Percentiles rank a stretch among this genome's conserved stretches.
Conservation (phyloP, 306 rosid genomes). For the Aeschynomene evenia region DNA sequence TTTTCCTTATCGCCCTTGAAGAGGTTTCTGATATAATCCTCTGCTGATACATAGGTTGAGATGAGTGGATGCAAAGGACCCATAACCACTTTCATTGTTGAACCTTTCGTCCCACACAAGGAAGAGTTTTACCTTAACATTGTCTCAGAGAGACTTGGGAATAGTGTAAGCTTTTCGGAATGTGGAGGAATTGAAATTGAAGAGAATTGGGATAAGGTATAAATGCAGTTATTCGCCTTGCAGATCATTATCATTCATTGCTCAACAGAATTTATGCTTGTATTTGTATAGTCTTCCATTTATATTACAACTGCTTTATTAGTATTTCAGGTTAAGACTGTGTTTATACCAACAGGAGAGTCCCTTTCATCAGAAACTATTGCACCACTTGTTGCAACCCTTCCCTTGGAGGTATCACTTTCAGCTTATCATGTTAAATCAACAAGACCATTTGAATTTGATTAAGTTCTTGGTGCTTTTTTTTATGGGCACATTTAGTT, state of each 20-base stretch:
- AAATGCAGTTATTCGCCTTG: not conserved
- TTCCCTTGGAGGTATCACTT: slow-evolving; percentile 75
- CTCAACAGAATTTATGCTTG: too few species aligned
- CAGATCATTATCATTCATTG: not conserved
- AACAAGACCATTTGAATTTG: not conserved
- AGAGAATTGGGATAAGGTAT: slow-evolving; percentile 97
- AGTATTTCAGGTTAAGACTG: not conserved
- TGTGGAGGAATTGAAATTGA: slow-evolving; percentile 98
- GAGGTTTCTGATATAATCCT: not conserved
- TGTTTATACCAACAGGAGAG: slow-evolving; percentile 73
- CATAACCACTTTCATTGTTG: slow-evolving; percentile 91
- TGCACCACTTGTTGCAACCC: slow-evolving; percentile 92
- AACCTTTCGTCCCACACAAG: slow-evolving; percentile 89
- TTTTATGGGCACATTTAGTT: not conserved
- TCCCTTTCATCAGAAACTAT: slow-evolving; percentile 64
- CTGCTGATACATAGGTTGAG: slow-evolving; percentile 55
- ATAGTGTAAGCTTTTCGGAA: slow-evolving; percentile 90
- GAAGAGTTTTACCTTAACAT: slow-evolving; percentile 93
- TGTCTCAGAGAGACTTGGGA: slow-evolving; percentile 89
- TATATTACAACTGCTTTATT: too few species aligned
- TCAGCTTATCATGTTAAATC: not conserved
- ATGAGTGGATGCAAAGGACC: slow-evolving; percentile 97
- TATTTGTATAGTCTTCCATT: too few species aligned
- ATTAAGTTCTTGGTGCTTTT: slow-evolving; percentile 13
- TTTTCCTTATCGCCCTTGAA: too few species aligned